phyloP scores from a whole-genome alignment of 306 rosid genomes.

The Quercus dentata region DNA sequence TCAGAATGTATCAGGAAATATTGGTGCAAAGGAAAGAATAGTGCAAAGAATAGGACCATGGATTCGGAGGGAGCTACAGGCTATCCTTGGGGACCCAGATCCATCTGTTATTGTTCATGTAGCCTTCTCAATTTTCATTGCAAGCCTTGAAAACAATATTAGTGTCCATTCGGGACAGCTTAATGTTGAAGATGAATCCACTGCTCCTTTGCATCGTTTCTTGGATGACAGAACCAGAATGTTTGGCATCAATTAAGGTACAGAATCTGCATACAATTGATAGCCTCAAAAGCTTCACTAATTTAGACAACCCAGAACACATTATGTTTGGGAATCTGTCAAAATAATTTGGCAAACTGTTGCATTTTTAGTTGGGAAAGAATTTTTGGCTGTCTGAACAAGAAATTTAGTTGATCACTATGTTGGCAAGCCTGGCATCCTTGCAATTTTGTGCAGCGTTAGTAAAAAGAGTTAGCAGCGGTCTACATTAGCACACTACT shows the following conservation, averaged over 20 bases:
- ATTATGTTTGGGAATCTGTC: background rate
- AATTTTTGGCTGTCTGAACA: background rate
- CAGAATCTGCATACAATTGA: background rate
- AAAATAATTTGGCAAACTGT: background rate
- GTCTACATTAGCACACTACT: background rate
- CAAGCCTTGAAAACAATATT: conserved; percentile 35
- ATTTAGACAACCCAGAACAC: background rate
- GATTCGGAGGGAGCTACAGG: conserved; percentile 66
- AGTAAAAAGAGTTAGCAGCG: background rate
- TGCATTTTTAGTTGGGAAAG: no score
- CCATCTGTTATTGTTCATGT: conserved; percentile 58
- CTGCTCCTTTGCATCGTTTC: conserved; percentile 37
- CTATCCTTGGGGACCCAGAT: conserved; percentile 45
- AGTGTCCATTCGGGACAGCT: conserved; percentile 12
- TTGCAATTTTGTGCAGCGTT: background rate
- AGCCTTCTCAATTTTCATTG: conserved; percentile 36
- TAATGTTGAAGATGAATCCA: conserved; percentile 29
- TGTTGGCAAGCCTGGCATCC: background rate
- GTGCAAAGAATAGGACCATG: conserved; percentile 51
- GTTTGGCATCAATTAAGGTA: conserved; percentile 70
- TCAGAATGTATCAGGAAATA: conserved; percentile 20
- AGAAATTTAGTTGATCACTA: background rate
- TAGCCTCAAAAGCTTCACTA: background rate
- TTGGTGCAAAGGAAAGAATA: conserved; percentile 25
- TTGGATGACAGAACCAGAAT: conserved; percentile 34